Base-by-base conservation (phyloP, 352 stramenopile genomes). In the Plasmopara viticola region DNA sequence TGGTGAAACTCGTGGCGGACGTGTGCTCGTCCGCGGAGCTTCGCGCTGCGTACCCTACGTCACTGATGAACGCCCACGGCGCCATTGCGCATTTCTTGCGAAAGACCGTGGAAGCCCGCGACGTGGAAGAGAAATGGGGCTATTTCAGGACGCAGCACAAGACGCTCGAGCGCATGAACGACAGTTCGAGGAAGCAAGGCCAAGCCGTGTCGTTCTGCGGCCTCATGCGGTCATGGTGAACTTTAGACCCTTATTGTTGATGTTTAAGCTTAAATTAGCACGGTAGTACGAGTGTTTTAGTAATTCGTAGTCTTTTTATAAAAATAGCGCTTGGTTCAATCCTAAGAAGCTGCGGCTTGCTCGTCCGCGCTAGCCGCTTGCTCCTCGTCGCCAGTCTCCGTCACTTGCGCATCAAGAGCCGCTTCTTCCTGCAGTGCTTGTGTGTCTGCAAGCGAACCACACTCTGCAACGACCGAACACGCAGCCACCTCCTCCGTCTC, bases 41-140 rank as follows among this genome's bases (percentile, higher is more conserved):
- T 5, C 40, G 46, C 43, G 41, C 43, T 18, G 58, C 51, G 13
- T 53, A 53, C 42, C 17, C 39, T 0, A 51, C 35, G 13, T 29
- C 45, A 15, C 31, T 12, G 37, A 39, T 38, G 25, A 28, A 6
- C 0, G 41, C 15, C 35, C 56, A 52, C 28, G 30, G 1, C 0
- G 44, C 51, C 38, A 47, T 58, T 6, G 14, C 44, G 28, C 48
- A 63, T 10, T 28, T 63, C 5, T 33, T 63, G n/a, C 43, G 44
- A 12, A 54, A 58, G 20, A 51, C 43, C 10, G 14, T 58, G 12
- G 56, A 63, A n/a, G 17, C 17, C 4, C 28, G 56, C 50, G 44
- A 63, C 4, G 49, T 63, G 10, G 49, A 63, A 49, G 55, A 62
- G 18, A 62, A 56, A 15, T 62, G 56, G 56, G 49, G 56, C 38